Evolutionary conservation across 1,139 yeast genomes (phyloP).

Genomic region (Pichia sp.): DNA sequence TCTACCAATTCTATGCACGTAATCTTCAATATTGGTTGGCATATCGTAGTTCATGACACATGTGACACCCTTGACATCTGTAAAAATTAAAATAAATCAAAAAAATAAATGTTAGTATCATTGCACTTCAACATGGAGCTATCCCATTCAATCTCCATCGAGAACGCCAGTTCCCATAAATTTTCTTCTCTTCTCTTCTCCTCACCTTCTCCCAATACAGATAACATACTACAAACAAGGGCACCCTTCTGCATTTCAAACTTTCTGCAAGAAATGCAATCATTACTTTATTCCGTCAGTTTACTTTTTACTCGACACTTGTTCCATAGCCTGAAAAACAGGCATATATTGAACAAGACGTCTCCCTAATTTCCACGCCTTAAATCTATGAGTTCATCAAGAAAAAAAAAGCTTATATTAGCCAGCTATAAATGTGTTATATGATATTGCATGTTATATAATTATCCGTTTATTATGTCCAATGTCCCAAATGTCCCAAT

Average conservation of each 20-base stretch:
- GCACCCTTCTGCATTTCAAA: not conserved
- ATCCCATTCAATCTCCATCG: not conserved
- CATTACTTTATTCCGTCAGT: not conserved
- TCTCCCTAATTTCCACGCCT: not conserved
- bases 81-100: constrained; percentile 3
- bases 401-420: constrained; percentile 5
- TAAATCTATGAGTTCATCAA: not conserved
- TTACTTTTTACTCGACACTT: constrained; percentile 1
- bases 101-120: constrained; percentile 13
- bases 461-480: not conserved
- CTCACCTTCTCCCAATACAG: not conserved
- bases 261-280: not conserved
- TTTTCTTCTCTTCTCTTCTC: not conserved
- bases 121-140: not conserved
- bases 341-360: not conserved
- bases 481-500: not conserved
- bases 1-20: constrained; percentile 94
- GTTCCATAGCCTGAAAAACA: not conserved
- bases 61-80: constrained; percentile 96
- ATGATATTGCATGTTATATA: constrained; percentile 5
- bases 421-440: not conserved
- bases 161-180: not conserved
- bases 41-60: constrained; percentile 91
- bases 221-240: not conserved
- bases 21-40: constrained; percentile 98